Evolutionary conservation across 495 filamentous ascomycete species (phyloP).

Genomic region (Aspergillus hancockii): DNA sequence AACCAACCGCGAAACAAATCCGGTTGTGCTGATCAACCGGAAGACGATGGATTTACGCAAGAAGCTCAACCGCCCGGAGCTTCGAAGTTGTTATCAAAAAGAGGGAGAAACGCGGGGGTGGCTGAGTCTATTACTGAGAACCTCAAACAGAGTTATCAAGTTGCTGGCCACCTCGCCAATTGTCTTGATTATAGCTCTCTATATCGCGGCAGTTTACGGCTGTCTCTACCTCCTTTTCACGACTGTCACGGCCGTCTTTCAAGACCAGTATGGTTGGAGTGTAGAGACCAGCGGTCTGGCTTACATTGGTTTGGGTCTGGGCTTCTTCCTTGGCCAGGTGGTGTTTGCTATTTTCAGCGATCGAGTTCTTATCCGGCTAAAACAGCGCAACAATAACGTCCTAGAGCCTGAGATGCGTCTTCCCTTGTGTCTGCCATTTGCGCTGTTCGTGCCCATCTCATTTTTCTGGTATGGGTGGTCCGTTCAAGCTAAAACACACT

Average conservation of each 20-base stretch:
- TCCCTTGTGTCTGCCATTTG: constrained; percentile 60
- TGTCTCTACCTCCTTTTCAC: constrained; percentile 68
- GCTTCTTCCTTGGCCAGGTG: constrained; percentile 50
- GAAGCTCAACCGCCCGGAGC: constrained; percentile 36
- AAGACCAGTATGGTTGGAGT: constrained; percentile 54
- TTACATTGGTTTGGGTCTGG: constrained; percentile 62
- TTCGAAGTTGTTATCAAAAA: constrained; percentile 26
- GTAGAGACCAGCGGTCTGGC: constrained; percentile 57
- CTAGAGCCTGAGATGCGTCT: constrained; percentile 67
- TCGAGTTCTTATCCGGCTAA: constrained; percentile 57
- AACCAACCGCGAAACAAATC: constrained; percentile 54
- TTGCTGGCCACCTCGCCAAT: constrained; percentile 51
- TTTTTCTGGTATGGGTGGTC: constrained; percentile 40
- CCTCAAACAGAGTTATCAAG: not conserved
- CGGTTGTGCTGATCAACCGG: constrained; percentile 48
- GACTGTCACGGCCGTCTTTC: constrained; percentile 67
- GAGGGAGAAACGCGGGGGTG: not conserved
- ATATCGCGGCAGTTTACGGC: constrained; percentile 64
- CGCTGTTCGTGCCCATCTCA: constrained; percentile 37
- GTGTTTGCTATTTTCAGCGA: constrained; percentile 55
- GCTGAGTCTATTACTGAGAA: not conserved
- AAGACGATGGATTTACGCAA: constrained; percentile 46
- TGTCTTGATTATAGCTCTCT: constrained; percentile 52
- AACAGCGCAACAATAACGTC: constrained; percentile 50
- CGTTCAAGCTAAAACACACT: constrained; percentile 25